phyloP scores from a whole-genome alignment of 805 yeast genomes.

The Suhomyces tanzawaensis region DNA sequence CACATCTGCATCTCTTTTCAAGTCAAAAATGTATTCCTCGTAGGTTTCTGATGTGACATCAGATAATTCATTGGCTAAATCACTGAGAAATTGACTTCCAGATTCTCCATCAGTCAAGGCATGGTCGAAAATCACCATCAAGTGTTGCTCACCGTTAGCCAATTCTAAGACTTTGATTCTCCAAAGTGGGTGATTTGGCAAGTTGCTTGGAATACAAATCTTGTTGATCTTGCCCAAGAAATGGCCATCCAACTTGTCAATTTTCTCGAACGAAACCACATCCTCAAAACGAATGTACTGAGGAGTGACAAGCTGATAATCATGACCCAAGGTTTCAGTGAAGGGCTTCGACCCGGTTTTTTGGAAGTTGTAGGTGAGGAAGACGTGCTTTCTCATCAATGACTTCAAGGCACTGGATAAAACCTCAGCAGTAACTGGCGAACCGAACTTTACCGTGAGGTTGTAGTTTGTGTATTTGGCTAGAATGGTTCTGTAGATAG shows the following conservation, averaged over 20 bases:
- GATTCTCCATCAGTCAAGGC: neutral
- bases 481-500: neutral
- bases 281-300: neutral
- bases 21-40: neutral
- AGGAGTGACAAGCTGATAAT: conserved; percentile 9
- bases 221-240: neutral
- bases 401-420: neutral
- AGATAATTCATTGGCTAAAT: neutral
- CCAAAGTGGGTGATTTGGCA: neutral
- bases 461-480: neutral
- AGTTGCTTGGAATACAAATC: neutral
- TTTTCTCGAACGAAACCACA: neutral
- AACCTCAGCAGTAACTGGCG: neutral
- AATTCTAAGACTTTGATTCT: neutral
- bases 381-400: too few species aligned
- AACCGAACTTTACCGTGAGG: neutral
- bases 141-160: neutral
- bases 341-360: neutral
- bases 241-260: neutral
- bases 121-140: neutral
- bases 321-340: conserved; percentile 4
- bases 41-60: neutral
- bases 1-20: neutral
- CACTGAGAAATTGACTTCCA: neutral
- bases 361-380: neutral